These are phyloP conservation scores for Parasitella parasitica DNA, from an alignment of 371 early-diverging fungal species.

Conservation along the genomic window DNA sequence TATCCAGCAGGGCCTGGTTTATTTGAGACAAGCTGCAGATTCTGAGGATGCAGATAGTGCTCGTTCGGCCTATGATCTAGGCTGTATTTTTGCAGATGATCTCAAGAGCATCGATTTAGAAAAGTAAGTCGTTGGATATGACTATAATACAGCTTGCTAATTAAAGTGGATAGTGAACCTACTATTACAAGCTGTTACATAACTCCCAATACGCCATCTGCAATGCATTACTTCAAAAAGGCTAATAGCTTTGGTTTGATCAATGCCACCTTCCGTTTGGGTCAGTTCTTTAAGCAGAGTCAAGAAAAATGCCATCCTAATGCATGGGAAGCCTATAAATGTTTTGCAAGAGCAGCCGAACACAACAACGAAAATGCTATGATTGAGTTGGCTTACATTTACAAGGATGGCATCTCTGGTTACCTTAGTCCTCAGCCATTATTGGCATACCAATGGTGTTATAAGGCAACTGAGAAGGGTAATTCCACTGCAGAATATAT, in stretches of 20 bases:
- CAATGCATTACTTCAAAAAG: slow-evolving; percentile 32
- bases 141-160: neutral
- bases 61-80: slow-evolving; percentile 38
- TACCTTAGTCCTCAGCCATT: slow-evolving; percentile 24
- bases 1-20: slow-evolving; percentile 25
- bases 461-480: slow-evolving; percentile 34
- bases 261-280: slow-evolving; percentile 32
- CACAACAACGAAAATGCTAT: slow-evolving; percentile 32
- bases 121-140: too few relatives aligned
- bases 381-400: slow-evolving; percentile 34
- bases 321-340: slow-evolving; percentile 27
- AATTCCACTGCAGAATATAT: slow-evolving; percentile 36
- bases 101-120: slow-evolving; percentile 27
- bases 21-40: slow-evolving; percentile 39
- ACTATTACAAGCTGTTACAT: neutral
- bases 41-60: slow-evolving; percentile 25
- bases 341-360: slow-evolving; percentile 39
- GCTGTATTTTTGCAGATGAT: slow-evolving; percentile 38
- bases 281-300: slow-evolving; percentile 24
- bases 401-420: slow-evolving; percentile 32
- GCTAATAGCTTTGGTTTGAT: slow-evolving; percentile 25
- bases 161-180: neutral
- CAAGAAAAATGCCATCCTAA: slow-evolving; percentile 13
- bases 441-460: slow-evolving; percentile 43
- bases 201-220: slow-evolving; percentile 5